Percentiles rank a stretch among this genome's conserved stretches.
phyloP scores from a whole-genome alignment of 73 alveolate species.

The Paramecium pentaurelia region DNA sequence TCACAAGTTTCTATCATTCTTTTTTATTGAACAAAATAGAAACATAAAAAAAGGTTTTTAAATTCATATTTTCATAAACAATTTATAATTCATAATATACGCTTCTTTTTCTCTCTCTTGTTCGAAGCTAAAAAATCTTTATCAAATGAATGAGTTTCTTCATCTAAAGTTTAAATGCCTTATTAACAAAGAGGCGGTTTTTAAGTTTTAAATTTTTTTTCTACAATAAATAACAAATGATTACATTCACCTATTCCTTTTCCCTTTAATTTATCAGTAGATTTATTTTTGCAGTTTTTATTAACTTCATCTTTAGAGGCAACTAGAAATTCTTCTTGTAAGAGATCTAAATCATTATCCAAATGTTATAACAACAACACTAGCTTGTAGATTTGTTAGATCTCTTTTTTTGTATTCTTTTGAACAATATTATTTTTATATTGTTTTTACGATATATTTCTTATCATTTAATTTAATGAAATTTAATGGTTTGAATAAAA shows the following conservation, averaged over 20 bases:
- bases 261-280: background rate
- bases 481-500: background rate
- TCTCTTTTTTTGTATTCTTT: background rate
- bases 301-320: background rate
- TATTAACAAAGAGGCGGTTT: background rate
- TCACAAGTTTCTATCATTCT: background rate
- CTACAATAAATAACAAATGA: background rate
- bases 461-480: background rate
- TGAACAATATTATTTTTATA: background rate
- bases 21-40: background rate
- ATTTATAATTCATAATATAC: background rate
- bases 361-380: background rate
- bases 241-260: background rate
- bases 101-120: background rate
- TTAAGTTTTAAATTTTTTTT: background rate
- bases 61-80: background rate
- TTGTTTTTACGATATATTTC: background rate
- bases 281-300: background rate
- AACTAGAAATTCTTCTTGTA: background rate
- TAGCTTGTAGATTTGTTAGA: background rate
- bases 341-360: background rate
- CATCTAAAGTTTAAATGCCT: background rate
- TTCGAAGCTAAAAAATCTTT: background rate
- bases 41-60: no score
- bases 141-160: background rate